Base-by-base conservation (phyloP, 345 rosid species). In the Dipteronia dyeriana region DNA sequence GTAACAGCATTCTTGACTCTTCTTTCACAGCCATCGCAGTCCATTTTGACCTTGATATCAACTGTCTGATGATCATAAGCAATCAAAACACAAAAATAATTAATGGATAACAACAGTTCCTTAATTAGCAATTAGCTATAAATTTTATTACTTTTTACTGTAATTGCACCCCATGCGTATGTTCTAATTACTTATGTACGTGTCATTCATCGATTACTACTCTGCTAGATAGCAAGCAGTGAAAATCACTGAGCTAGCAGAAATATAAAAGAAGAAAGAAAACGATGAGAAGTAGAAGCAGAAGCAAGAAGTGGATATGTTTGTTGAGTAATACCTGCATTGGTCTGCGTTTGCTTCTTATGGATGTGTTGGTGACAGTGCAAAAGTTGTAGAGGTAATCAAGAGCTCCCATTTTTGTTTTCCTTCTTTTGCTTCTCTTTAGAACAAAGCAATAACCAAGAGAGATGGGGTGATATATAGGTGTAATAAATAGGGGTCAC, bases 21-120 rank as follows among this genome's bases (percentile, higher is more conserved):
- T 82, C 98, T 91, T 84, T 95, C 98, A 62, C 98, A 93, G 75
- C 98, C 98, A 84, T 93, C 98, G 68, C 98, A 93, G 85, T 95
- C 98, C 98, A 95, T 95, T 80, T 93, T 95, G 53, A 95, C 98
- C 84, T 90, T 95, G 85, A 95, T 95, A 83, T 95, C 98, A 64
- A 95, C 97, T 19, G 97, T 95, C 97, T 95, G 87, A 73, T 57
- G 26, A 57, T 62, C 57, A 76, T 41, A 31, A 31, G 3, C 34
- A 31, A 31, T 31, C 17, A 31, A 69, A 79, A 66, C 66, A 71
- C 38, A 11, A 47, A 47, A 47, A 11, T 47, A 13, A 47, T 47
- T 2, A 29, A 29, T 29, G 31, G 3, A 29, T 29, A 29, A 29
- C 31, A 29, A 29, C 34, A 31, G 34, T 31, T 31, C 34, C 34